Evolutionary conservation across 116 monocot genomes (phyloP).

Genomic region (Papilionanthe hybrid): DNA sequence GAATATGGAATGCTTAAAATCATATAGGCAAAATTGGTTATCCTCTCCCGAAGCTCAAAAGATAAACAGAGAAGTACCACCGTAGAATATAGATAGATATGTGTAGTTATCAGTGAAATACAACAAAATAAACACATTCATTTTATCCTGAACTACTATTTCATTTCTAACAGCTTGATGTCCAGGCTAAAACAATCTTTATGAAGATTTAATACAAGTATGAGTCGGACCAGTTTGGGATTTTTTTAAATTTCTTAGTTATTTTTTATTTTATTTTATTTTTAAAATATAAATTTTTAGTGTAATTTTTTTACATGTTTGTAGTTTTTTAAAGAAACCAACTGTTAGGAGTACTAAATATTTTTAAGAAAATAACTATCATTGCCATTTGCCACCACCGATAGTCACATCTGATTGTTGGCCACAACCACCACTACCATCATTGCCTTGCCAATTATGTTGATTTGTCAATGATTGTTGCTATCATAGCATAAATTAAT

Average conservation of each 20-base stretch:
- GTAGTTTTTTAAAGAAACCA: no score
- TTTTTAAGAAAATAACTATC: no score
- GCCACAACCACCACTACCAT: no score
- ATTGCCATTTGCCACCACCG: no score
- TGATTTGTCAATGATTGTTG: no score
- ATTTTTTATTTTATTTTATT: neutral
- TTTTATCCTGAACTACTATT: slow-evolving; percentile 1
- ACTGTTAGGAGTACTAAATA: no score
- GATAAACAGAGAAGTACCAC: neutral
- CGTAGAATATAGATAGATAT: neutral
- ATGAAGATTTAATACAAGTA: neutral
- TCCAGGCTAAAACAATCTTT: neutral
- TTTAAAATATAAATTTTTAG: neutral
- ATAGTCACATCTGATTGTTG: no score
- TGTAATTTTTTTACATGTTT: neutral
- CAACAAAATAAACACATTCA: neutral
- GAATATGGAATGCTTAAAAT: neutral
- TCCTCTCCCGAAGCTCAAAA: neutral
- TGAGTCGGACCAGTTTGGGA: neutral
- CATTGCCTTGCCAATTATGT: no score
- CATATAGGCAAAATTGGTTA: neutral
- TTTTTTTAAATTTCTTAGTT: neutral
- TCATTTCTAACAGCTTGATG: neutral
- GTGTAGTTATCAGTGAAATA: neutral
- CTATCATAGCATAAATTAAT: no score